Evolutionary conservation across 2,329 filamentous ascomycete species (phyloP).

Genomic region (Xylariaceae sp.): DNA sequence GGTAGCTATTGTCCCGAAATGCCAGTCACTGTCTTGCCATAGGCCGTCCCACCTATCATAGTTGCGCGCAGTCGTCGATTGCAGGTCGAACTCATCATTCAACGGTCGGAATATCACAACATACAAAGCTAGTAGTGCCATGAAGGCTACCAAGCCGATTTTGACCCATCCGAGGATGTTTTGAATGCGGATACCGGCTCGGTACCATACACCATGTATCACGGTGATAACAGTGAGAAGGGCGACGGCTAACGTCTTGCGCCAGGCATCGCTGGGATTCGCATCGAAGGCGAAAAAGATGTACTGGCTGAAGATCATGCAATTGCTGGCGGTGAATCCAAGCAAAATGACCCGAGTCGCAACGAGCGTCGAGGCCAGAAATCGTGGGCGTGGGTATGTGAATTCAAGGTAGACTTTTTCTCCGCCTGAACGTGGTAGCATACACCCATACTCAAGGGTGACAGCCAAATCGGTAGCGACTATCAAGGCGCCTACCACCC

Average conservation of each 20-base stretch:
- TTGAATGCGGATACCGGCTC: slow-evolving; percentile 54
- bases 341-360: slow-evolving; percentile 59
- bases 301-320: slow-evolving; percentile 64
- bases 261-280: slow-evolving; percentile 44
- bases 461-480: slow-evolving; percentile 58
- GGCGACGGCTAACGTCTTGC: slow-evolving; percentile 52
- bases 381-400: slow-evolving; percentile 57
- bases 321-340: slow-evolving; percentile 65
- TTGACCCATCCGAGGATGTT: slow-evolving; percentile 60
- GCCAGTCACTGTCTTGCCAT: slow-evolving; percentile 64
- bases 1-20: slow-evolving; percentile 61
- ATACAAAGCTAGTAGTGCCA: slow-evolving; percentile 56
- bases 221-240: slow-evolving; percentile 53
- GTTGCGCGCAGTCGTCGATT: slow-evolving; percentile 6
- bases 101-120: slow-evolving; percentile 46
- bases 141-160: slow-evolving; percentile 53
- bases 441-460: slow-evolving; percentile 62
- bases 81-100: slow-evolving; percentile 16
- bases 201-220: slow-evolving; percentile 54
- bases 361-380: slow-evolving; percentile 59
- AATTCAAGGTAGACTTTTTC: slow-evolving; percentile 68
- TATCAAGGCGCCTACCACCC: slow-evolving; percentile 57
- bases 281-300: slow-evolving; percentile 53
- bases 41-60: slow-evolving; percentile 44
- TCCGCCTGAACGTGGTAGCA: slow-evolving; percentile 64